Percentiles rank a stretch among this genome's conserved stretches.
phyloP scores from a whole-genome alignment of 164 flowering plant genomes.

The Vitis vinifera region ASM3070453v1 NC_081811.1:24516001-24516500 shows the following conservation, averaged over 20 bases:
- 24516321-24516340: conserved; percentile 84
- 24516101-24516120: too few species aligned
- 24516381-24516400: conserved; percentile 75
- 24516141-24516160: background rate
- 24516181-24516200: too few species aligned
- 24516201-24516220: background rate
- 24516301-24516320: conserved; percentile 94
- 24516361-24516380: conserved; percentile 77
- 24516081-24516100: too few species aligned
- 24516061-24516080: too few species aligned
- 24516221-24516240: too few species aligned
- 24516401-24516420: conserved; percentile 82
- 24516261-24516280: conserved; percentile 60
- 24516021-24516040: too few species aligned
- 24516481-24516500: conserved; percentile 13
- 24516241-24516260: background rate
- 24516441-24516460: conserved; percentile 91
- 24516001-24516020: too few species aligned
- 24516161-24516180: too few species aligned
- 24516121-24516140: too few species aligned
- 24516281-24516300: conserved; percentile 77
- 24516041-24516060: too few species aligned
- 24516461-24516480: conserved; percentile 94
- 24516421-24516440: conserved; percentile 64
- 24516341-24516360: conserved; percentile 81